A percentile compares a stretch with the other conserved stretches of the same genome.
phyloP scores from a whole-genome alignment of 805 yeast species.

The Candida michaelii region DNA sequence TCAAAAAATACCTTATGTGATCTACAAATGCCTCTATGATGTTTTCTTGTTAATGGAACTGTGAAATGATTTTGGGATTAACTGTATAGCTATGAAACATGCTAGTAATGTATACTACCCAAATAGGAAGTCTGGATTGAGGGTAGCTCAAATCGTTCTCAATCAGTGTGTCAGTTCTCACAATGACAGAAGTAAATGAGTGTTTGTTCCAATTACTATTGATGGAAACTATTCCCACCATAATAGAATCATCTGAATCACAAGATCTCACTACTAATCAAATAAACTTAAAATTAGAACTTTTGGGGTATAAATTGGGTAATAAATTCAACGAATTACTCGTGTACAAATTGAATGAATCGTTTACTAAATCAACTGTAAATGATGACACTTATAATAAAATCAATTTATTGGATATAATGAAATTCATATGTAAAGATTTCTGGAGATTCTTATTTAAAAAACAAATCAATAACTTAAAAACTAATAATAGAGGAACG shows the following conservation, averaged over 20 bases:
- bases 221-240: constrained; percentile 16
- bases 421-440: constrained; percentile 91
- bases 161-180: too few species aligned
- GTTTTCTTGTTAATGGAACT: too few species aligned
- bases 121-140: constrained; percentile 1
- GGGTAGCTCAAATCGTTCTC: too few species aligned
- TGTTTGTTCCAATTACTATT: constrained; percentile 14
- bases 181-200: constrained; percentile 11
- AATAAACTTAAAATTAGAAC: constrained; percentile 43
- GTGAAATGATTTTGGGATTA: too few species aligned
- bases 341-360: constrained; percentile 36
- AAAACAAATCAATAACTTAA: constrained; percentile 86
- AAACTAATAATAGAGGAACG: constrained; percentile 89
- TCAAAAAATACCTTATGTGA: too few species aligned
- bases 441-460: constrained; percentile 80
- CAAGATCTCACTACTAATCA: constrained; percentile 9
- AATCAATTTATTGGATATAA: constrained; percentile 70
- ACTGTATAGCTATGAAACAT: not conserved
- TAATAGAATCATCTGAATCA: constrained; percentile 11
- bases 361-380: constrained; percentile 17
- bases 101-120: not conserved
- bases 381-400: constrained; percentile 29
- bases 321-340: constrained; percentile 51
- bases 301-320: constrained; percentile 72
- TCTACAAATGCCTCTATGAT: too few species aligned